Evolutionary conservation across 441 rosid species (phyloP), one percentile per base, ranked within the genome.

Genomic region (Populus hybrid): DNA sequence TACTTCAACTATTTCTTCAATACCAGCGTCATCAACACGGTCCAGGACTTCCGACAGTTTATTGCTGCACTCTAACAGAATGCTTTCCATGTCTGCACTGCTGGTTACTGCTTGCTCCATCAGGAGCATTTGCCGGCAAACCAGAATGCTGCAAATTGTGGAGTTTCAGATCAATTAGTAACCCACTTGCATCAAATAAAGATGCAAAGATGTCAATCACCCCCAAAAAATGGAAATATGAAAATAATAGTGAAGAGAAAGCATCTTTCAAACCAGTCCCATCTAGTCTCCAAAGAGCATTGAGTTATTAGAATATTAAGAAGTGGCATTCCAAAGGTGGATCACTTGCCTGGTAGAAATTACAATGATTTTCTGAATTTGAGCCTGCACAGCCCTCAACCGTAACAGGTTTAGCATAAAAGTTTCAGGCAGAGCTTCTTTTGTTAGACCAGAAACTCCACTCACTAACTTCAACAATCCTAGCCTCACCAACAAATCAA

Each of bases 311-410:
- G 8, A 0, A 10, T 24, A 16, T 8, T 11, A 28, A 28, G 30
- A 2, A 11, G 16, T 3, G 11, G 5, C 54, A 42, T 42, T 12
- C 4, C 54, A 65, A 42, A 23, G 36, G 46, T 38, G 40, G 42
- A 68, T 11, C 30, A 57, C 73, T 73, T 70, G 84, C 98, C 99
- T 91, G 61, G 94, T 89, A 54, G 94, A 83, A 66, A 88, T 84
- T 71, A 94, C 95, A 67, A 88, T 81, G 6, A 92, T 88, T 86
- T 94, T 95, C 87, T 95, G 98, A 72, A 94, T 86, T 78, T 92
- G 89, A 80, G 89, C 87, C 85, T 95, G 98, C 70, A 88, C 87
- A 80, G 83, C 85, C 81, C 97, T 89, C 86, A 90, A 34, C 78
- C 98, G 91, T 35, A 88, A 67, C 75, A 89, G 87, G 80, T 92